Evolutionary conservation across 768 basidiomycete species (phyloP), one percentile per base, ranked within the genome.

Genomic region (Polyporus arcularius): DNA sequence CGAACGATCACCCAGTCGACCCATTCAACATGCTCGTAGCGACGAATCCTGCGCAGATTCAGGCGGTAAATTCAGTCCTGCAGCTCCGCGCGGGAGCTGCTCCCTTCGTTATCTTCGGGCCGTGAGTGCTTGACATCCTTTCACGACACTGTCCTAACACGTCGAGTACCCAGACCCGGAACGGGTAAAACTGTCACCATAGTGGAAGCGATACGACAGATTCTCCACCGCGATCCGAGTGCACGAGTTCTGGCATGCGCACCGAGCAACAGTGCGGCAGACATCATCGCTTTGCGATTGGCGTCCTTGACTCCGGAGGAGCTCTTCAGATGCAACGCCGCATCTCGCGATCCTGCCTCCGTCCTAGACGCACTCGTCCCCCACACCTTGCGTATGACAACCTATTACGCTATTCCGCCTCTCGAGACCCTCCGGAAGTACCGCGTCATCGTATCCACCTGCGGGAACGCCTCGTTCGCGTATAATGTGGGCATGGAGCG

Each of bases 181-280:
- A 88, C 87, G 0, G 87, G 87, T 0, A 89, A 89, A 69, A 88
- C 87, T 0, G 79, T 87, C 28, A 88, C 86, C 0, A 73, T 84
- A 2, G 81, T 87, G 1, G 87, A 89, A 67, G 80, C 82, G 1
- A 87, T 88, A 42, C 75, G 72, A 4, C 87, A 89, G 65, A 67
- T 88, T 4, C 72, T 87, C 5, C 67, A 63, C 14, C 60, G 60
- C 11, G 67, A 84, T 61, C 76, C 78, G 0, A 49, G 74, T 6
- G 75, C 78, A 0, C 77, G 75, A 39, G 80, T 89, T 57, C 77
- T 89, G 1, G 86, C 82, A 0, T 88, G 86, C 61, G 85, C 87
- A 0, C 87, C 87, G 0, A 86, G 80, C 72, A 89, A 89, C 70
- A 84, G 84, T 1, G 87, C 86, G 0, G 86, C 85, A 2, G 87